These are phyloP conservation scores for Boechera divaricarpa DNA, from an alignment of 345 rosid species.

Conservation along the genomic window DNA sequence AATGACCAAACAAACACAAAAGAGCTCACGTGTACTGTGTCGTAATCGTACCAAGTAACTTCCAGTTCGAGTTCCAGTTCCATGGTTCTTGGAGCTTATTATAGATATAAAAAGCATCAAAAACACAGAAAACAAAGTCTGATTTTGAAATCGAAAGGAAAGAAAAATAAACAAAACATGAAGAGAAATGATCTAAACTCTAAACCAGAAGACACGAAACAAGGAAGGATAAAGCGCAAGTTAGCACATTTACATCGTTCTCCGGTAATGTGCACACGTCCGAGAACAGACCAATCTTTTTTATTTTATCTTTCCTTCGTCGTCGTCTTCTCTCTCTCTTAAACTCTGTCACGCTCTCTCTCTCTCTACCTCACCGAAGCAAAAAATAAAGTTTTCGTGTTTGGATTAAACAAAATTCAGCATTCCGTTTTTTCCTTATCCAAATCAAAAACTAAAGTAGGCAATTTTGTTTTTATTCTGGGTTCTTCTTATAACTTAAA, in stretches of 20 bases:
- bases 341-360: conserved; percentile 45
- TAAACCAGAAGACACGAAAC: conserved; percentile 36
- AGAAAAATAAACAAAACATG: conserved; percentile 3
- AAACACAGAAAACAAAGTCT: background rate
- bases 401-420: conserved; percentile 35
- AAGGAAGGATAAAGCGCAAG: conserved; percentile 43
- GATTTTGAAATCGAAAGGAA: background rate
- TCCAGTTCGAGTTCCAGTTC: conserved; percentile 30
- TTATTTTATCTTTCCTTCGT: conserved; percentile 4
- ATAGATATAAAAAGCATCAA: background rate
- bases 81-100: conserved; percentile 43
- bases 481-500: conserved; percentile 7
- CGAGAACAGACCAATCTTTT: conserved; percentile 32
- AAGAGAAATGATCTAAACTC: background rate
- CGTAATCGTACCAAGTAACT: conserved; percentile 36
- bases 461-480: conserved; percentile 17
- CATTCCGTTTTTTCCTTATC: conserved; percentile 42
- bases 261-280: conserved; percentile 41
- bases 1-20: conserved; percentile 25
- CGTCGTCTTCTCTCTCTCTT: conserved; percentile 46
- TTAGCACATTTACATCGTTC: conserved; percentile 38
- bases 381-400: conserved; percentile 28
- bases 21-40: conserved; percentile 20
- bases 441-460: conserved; percentile 25
- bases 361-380: conserved; percentile 44